phyloP scores from a whole-genome alignment of 169 alveolate species.

The Cryptosporidium meleagridis region DNA sequence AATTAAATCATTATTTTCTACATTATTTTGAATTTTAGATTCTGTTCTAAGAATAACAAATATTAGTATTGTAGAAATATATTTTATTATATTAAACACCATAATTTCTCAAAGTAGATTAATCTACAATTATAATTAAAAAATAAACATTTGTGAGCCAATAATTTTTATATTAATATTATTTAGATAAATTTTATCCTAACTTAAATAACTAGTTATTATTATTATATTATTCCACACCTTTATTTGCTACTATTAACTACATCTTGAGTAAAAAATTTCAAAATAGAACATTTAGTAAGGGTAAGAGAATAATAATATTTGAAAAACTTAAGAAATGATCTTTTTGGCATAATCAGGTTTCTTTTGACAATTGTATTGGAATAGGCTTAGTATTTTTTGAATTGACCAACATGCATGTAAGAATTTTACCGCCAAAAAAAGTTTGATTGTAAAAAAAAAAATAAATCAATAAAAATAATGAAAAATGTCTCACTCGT shows the following conservation, averaged over 20 bases:
- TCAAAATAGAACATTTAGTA: not conserved
- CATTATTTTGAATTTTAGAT: not conserved
- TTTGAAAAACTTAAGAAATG: too few species aligned
- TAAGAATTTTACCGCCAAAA: not conserved
- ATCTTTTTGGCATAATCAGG: too few species aligned
- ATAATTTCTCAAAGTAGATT: not conserved
- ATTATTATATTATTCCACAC: not conserved
- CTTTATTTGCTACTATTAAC: not conserved
- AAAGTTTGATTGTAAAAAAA: not conserved
- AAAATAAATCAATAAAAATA: not conserved
- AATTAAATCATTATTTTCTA: not conserved
- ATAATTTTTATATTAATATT: not conserved
- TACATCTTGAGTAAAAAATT: not conserved
- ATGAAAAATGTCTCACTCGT: not conserved
- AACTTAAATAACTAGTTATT: not conserved
- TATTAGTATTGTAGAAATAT: not conserved
- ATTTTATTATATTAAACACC: not conserved
- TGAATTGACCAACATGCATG: not conserved
- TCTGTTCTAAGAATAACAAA: not conserved
- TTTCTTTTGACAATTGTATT: not conserved
- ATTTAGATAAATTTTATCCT: not conserved
- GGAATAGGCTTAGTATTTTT: too few species aligned
- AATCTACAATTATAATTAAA: not conserved
- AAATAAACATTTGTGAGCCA: not conserved
- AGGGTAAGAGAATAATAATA: not conserved